Base-by-base conservation (phyloP, 805 yeast genomes). In the Yarrowia sp. region DNA sequence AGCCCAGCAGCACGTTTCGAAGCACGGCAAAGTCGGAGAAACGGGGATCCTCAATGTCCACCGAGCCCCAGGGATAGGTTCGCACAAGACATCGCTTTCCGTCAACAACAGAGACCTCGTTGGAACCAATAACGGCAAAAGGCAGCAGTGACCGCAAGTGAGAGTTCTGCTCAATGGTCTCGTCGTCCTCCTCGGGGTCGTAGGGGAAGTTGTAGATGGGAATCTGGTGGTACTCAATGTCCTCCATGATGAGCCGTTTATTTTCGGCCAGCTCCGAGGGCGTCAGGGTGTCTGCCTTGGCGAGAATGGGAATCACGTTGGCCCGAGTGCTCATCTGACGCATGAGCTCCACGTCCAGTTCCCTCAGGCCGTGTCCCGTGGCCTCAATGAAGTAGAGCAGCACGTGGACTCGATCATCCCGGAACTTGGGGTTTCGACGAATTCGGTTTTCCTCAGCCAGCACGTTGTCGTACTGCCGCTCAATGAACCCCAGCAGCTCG, bases 231-330 rank as follows among this genome's bases (percentile, higher is more conserved):
- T 80, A 76, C 64, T 78, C 80, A 59, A 89, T 80, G 69, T 87
- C 92, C 58, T 77, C 78, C 74, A 78, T 79, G 66, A 89, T 79
- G 64, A 81, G 77, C 64, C 78, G 74, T 73, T 88, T 88, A 74
- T 82, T 81, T 30, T 74, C 74, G 16, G 74, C 72, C 65, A 86
- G 76, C 74, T 92, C 97, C 1, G 81, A 73, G 22, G 80, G 80
- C 0, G 96, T 90, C 69, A 90, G 79, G 1, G 90, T 80, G 74
- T 92, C 98, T 2, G 96, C 86, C 71, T 89, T 88, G 38, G 89
- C 83, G 66, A 92, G 83, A 26, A 92, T 85, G 1, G 98, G 97
- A 48, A 92, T 84, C 26, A 93, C 81, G 76, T 92, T 92, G 21
- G 89, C 96, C 68, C 86, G 84, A 24, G 83, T 80, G 16, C 92